Conservation (phyloP, 208 protist species). For the Herpetomonas samuelpessoai region DNA sequence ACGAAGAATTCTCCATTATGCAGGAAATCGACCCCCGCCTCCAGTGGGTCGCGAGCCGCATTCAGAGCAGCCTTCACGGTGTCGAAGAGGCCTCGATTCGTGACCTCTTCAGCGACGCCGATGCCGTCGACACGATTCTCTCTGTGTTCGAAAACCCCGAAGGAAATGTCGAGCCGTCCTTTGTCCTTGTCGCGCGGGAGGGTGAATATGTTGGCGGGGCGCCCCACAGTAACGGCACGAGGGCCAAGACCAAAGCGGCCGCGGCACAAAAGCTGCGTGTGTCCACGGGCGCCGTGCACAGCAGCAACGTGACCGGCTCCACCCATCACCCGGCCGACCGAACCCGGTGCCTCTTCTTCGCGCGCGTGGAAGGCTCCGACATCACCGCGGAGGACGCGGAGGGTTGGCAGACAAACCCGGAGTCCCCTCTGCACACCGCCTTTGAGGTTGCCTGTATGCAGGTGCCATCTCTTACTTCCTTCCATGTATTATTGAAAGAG, state of each 20-base stretch:
- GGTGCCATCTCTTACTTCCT: conserved; percentile 78
- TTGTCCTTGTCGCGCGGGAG: conserved; percentile 60
- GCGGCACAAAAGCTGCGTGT: conserved; percentile 49
- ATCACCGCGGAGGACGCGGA: conserved; percentile 57
- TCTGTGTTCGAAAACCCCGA: conserved; percentile 50
- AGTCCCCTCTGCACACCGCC: conserved; percentile 58
- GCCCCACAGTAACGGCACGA: background rate
- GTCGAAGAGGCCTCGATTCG: conserved; percentile 46
- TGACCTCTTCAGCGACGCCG: conserved; percentile 48
- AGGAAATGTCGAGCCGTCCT: conserved; percentile 30
- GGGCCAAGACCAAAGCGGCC: conserved; percentile 7
- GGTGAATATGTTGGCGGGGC: conserved; percentile 29
- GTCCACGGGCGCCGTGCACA: conserved; percentile 58
- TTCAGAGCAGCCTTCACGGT: conserved; percentile 58
- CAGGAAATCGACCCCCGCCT: conserved; percentile 82
- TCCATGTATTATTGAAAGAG: conserved; percentile 71
- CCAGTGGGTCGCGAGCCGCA: conserved; percentile 56
- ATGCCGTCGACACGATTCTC: conserved; percentile 36
- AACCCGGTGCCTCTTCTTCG: conserved; percentile 85
- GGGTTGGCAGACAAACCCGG: conserved; percentile 58
- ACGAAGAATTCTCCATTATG: too few relatives aligned
- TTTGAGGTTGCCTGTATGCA: conserved; percentile 81
- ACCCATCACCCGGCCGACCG: conserved; percentile 61
- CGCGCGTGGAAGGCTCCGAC: conserved; percentile 46
- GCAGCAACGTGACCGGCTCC: conserved; percentile 84